Percentiles rank a stretch among this genome's conserved stretches.
phyloP scores from a whole-genome alignment of 306 rosid species.

The Dryas alaskensis region DNA sequence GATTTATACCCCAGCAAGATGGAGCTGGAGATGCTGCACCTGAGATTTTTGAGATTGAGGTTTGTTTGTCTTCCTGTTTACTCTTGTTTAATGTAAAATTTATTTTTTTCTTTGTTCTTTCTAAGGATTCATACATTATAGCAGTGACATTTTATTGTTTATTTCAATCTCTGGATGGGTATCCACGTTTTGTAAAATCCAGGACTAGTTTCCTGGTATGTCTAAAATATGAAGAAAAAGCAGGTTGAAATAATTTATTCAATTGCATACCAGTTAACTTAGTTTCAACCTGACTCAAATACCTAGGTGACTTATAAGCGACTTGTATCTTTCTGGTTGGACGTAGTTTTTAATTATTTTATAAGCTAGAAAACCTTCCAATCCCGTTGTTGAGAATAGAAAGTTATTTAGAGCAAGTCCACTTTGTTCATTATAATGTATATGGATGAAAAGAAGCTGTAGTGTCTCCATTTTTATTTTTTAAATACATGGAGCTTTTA shows the following conservation, averaged over 20 bases:
- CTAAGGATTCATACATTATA: neutral
- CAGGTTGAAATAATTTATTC: neutral
- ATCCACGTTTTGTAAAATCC: neutral
- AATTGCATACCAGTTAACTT: neutral
- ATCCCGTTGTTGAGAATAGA: neutral
- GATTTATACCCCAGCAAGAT: constrained; percentile 96
- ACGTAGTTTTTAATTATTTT: neutral
- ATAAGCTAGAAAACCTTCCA: neutral
- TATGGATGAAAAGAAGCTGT: too few relatives aligned
- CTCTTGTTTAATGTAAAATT: neutral
- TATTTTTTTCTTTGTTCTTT: neutral
- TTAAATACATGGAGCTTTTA: too few relatives aligned
- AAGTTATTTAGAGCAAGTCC: too few relatives aligned
- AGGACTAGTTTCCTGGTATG: neutral
- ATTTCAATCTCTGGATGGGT: neutral
- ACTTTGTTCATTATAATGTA: too few relatives aligned
- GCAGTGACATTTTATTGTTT: neutral
- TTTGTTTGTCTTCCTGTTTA: constrained; percentile 16
- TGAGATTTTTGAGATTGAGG: constrained; percentile 78
- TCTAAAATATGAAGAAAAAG: neutral
- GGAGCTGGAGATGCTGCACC: constrained; percentile 80
- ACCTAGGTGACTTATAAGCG: neutral
- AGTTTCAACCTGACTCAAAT: neutral
- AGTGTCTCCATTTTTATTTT: too few relatives aligned
- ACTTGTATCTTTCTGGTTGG: neutral